These are phyloP conservation scores for Fusarium sp. DNA, from an alignment of 2,329 filamentous ascomycete species.

Conservation along the genomic window DNA sequence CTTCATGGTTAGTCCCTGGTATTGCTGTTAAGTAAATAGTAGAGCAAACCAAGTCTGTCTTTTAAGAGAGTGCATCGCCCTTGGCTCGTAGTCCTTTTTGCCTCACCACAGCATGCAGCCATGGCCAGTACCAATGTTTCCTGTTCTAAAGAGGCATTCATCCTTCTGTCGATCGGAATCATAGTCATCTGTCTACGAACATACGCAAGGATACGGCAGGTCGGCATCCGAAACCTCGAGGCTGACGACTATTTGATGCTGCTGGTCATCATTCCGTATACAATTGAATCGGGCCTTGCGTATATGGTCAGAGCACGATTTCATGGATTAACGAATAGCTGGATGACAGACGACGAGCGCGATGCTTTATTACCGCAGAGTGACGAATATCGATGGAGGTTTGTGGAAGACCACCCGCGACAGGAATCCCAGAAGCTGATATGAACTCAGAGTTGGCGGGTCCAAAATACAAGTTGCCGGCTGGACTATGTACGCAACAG, in stretches of 20 bases:
- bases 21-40: not conserved
- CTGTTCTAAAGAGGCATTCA: constrained; percentile 50
- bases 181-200: constrained; percentile 63
- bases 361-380: constrained; percentile 56
- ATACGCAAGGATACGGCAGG: constrained; percentile 60
- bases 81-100: not conserved
- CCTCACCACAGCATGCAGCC: not conserved
- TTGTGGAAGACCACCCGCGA: not conserved
- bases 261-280: constrained; percentile 43
- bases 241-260: constrained; percentile 65
- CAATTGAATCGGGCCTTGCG: constrained; percentile 48
- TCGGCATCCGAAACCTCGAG: constrained; percentile 51
- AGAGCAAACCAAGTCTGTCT: not conserved
- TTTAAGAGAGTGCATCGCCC: constrained; percentile 8
- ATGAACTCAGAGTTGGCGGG: constrained; percentile 58
- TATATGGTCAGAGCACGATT: constrained; percentile 57
- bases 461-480: constrained; percentile 67
- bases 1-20: not conserved
- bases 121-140: constrained; percentile 11
- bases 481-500: constrained; percentile 63
- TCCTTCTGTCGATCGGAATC: constrained; percentile 64
- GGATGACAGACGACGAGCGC: constrained; percentile 64
- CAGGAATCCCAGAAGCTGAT: not conserved
- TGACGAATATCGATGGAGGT: constrained; percentile 55
- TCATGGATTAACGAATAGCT: constrained; percentile 63